These are phyloP conservation scores for Ilyonectria robusta DNA, from an alignment of 2,329 filamentous ascomycete species.

Conservation along the genomic window DNA sequence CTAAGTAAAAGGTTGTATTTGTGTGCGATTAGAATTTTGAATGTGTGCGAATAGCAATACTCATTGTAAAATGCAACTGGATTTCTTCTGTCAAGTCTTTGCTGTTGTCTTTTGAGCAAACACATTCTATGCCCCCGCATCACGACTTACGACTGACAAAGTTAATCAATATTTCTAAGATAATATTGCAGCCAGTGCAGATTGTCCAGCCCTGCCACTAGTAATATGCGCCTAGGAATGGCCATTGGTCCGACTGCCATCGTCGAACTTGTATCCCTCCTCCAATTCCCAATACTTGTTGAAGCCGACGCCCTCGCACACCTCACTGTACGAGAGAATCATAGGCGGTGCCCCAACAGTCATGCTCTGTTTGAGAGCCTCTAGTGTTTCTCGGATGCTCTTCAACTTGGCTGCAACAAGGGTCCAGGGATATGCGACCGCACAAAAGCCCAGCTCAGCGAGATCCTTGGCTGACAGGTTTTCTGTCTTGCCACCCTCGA, in stretches of 20 bases:
- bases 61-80: no score
- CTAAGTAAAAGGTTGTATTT: no score
- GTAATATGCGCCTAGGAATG: not conserved
- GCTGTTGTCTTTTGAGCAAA: no score
- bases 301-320: slow-evolving; percentile 62
- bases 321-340: slow-evolving; percentile 60
- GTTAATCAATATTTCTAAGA: not conserved
- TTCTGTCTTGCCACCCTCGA: slow-evolving; percentile 53
- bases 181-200: not conserved
- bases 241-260: not conserved
- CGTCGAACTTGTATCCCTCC: slow-evolving; percentile 24
- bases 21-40: no score
- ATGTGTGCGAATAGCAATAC: no score
- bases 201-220: not conserved
- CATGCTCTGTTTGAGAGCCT: slow-evolving; percentile 58
- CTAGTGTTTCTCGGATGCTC: slow-evolving; percentile 55
- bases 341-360: slow-evolving; percentile 57
- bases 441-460: slow-evolving; percentile 55
- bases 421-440: slow-evolving; percentile 60
- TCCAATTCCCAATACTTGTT: slow-evolving; percentile 53
- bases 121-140: no score
- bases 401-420: slow-evolving; percentile 60
- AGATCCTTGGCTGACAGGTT: slow-evolving; percentile 53
- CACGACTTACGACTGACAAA: not conserved
- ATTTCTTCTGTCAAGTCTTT: no score